A percentile compares a stretch with the other conserved stretches of the same genome.
phyloP scores from a whole-genome alignment of 2,329 filamentous ascomycete species.

The Colletotrichum falcatum region DNA sequence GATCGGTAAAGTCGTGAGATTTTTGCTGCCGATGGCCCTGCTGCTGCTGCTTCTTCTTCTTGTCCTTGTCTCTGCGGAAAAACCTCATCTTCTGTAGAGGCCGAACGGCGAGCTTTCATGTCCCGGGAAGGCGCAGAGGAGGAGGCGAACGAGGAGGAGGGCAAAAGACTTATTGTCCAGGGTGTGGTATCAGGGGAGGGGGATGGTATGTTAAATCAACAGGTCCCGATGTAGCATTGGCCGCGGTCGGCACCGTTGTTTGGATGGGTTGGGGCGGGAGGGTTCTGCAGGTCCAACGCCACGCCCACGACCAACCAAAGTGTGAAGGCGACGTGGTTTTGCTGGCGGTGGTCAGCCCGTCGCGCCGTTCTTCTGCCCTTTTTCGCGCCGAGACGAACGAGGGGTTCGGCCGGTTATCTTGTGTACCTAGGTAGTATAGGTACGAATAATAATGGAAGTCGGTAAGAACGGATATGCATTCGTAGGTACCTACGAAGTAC shows the following conservation, averaged over 20 bases:
- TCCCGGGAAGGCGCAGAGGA: slow-evolving; percentile 1
- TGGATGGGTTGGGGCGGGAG: slow-evolving; percentile 31
- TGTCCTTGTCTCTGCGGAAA: slow-evolving; percentile 41
- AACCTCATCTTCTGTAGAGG: slow-evolving; percentile 39
- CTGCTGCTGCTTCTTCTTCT: slow-evolving; percentile 40
- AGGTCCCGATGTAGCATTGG: slow-evolving; percentile 32
- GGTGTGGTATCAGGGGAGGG: slow-evolving; percentile 31
- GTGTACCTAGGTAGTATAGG: neutral
- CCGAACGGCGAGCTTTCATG: slow-evolving; percentile 41
- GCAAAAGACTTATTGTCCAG: slow-evolving; percentile 9
- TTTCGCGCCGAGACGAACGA: slow-evolving; percentile 8
- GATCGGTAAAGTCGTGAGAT: slow-evolving; percentile 30
- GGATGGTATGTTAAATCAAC: slow-evolving; percentile 37
- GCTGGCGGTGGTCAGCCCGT: slow-evolving; percentile 7
- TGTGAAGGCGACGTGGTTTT: slow-evolving; percentile 6
- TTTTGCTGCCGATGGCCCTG: slow-evolving; percentile 23
- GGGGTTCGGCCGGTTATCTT: neutral
- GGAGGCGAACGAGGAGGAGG: neutral
- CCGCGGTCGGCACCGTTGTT: slow-evolving; percentile 26
- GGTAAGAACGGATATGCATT: neutral
- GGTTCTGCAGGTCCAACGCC: slow-evolving; percentile 36
- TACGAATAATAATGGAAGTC: slow-evolving; percentile 8
- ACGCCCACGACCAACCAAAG: slow-evolving; percentile 21
- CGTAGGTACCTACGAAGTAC: no score
- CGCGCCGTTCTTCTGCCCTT: slow-evolving; percentile 10